Base-by-base conservation (phyloP, 2,329 filamentous ascomycete genomes). In the Penicillium nordicum region DNA sequence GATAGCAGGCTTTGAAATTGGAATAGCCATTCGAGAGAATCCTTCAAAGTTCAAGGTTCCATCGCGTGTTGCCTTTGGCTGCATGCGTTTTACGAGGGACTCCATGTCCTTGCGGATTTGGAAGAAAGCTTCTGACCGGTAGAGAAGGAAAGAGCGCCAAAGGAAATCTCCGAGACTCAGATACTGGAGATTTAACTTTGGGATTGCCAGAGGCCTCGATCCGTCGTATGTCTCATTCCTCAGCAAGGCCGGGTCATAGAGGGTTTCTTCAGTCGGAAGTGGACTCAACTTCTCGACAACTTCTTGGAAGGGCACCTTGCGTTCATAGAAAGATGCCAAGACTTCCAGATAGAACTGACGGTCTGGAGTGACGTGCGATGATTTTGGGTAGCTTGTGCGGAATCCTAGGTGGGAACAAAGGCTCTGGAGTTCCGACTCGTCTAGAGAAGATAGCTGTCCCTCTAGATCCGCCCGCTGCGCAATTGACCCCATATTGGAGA, bases 121-220 rank as follows among this genome's bases (percentile, higher is more conserved):
- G 72, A 95, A 97, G 71, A 97, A 97, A 0, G 93, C 84, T 73
- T 99, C 94, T 57, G 88, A 89, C 40, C 93, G 86, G 71, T 96
- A 94, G 9, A 99, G 79, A 14, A 95, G 82, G 67, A 97, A 88
- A 0, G 93, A 92, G 60, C 95, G 85, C 92, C 92, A 99, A n/a
- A 99, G 77, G 66, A 99, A 99, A 73, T 99, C 94, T 3, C 92
- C 92, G 49, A 96, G 85, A 3, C 92, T 96, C 14, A 99, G 80
- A 73, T 99, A 99, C 69, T 99, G 94, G 29, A 99, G 79, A 66
- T 97, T 99, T 44, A 97, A 77, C 72, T 99, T 99, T 3, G 94
- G 94, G 42, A 99, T 85, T 3, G 94, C 90, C 56, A 99, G 80
- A 5, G 94, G 92, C 46, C 85, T 85, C 25, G 90, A 92, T 27